phyloP scores from a whole-genome alignment of 441 rosid species.

The Aleurites moluccanus region DNA sequence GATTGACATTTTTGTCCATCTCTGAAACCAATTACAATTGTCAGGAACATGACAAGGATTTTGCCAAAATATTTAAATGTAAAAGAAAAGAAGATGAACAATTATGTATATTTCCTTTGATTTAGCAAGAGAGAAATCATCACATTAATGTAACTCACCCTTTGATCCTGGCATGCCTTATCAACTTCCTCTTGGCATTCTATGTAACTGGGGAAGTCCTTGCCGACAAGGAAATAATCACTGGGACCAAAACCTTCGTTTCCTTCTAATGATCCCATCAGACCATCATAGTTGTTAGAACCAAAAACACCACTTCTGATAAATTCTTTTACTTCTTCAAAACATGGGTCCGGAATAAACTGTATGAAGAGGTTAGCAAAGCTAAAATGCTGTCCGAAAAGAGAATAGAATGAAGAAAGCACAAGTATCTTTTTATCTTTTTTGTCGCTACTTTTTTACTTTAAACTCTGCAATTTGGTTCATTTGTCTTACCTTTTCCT shows the following conservation, averaged over 20 bases:
- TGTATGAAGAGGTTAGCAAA: constrained; percentile 30
- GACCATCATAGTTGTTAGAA: constrained; percentile 57
- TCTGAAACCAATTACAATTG: constrained; percentile 41
- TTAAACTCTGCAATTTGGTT: neutral
- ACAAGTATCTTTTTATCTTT: neutral
- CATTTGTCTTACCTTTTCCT: constrained; percentile 62
- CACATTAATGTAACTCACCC: constrained; percentile 38
- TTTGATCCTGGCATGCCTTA: constrained; percentile 69
- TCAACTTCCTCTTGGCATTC: constrained; percentile 91
- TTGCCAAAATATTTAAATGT: neutral
- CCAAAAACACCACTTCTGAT: constrained; percentile 81
- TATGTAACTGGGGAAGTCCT: constrained; percentile 90
- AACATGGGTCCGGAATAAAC: constrained; percentile 85
- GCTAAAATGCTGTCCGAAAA: neutral
- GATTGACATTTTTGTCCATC: constrained; percentile 91
- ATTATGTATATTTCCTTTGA: neutral
- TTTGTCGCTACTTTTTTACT: neutral
- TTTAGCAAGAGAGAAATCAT: neutral
- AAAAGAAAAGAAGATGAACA: neutral
- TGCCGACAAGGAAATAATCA: constrained; percentile 94
- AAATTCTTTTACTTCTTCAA: constrained; percentile 80
- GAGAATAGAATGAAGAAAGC: neutral
- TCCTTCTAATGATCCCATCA: constrained; percentile 89
- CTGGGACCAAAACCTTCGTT: constrained; percentile 83
- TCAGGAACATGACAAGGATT: constrained; percentile 6